A percentile compares a stretch with the other conserved stretches of the same genome.
Conservation (phyloP, 371 early-diverging fungal species). For the Chytridiales sp. region DNA sequence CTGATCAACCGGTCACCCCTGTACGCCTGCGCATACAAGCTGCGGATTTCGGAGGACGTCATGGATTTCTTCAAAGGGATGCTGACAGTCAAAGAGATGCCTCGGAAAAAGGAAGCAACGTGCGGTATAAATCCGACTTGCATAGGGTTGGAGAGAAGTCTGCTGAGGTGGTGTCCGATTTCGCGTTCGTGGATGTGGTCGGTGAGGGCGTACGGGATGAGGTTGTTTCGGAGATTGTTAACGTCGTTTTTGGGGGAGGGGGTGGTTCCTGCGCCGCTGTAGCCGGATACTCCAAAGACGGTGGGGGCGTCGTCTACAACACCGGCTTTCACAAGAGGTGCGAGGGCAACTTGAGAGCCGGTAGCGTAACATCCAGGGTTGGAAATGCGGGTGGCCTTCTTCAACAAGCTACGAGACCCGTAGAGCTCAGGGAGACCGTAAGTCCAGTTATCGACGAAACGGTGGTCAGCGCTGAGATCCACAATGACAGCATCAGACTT, state of each 20-base stretch:
- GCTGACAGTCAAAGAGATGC: conserved; percentile 85
- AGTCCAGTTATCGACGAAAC: conserved; percentile 81
- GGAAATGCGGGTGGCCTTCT: conserved; percentile 56
- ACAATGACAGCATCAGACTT: conserved; percentile 62
- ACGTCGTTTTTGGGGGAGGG: conserved; percentile 93
- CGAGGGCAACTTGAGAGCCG: conserved; percentile 86
- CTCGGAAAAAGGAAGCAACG: conserved; percentile 90
- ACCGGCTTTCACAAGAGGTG: conserved; percentile 71
- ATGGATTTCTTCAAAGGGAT: conserved; percentile 75
- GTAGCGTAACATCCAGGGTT: conserved; percentile 99
- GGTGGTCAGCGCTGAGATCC: conserved; percentile 91
- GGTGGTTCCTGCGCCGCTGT: conserved; percentile 95
- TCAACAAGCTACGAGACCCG: conserved; percentile 59
- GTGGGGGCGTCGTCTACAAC: conserved; percentile 61
- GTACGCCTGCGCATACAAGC: conserved; percentile 72
- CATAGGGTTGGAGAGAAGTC: conserved; percentile 41
- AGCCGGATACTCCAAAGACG: conserved; percentile 95
- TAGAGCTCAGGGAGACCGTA: conserved; percentile 92
- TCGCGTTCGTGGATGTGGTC: conserved; percentile 96
- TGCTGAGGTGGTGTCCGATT: conserved; percentile 76
- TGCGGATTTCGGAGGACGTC: conserved; percentile 63
- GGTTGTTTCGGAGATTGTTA: conserved; percentile 75
- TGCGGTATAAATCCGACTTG: conserved; percentile 75
- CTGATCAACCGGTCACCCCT: conserved; percentile 75
- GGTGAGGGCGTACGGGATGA: conserved; percentile 89